Conservation (phyloP, 371 early-diverging fungal genomes). For the Parasitella parasitica region DNA sequence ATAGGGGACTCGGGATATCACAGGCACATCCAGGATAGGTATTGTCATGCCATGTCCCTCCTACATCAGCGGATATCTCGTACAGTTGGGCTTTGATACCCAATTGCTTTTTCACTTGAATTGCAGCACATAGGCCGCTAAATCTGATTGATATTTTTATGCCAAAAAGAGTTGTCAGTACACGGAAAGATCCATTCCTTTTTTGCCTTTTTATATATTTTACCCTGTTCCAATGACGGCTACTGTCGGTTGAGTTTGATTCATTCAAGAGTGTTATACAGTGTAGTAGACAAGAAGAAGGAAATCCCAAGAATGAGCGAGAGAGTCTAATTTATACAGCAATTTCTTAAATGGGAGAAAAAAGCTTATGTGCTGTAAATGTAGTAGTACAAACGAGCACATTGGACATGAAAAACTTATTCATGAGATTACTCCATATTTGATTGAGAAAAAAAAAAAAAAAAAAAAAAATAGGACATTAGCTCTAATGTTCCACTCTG, state of each 20-base stretch:
- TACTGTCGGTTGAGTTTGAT: constrained; percentile 9
- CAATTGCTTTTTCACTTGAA: constrained; percentile 51
- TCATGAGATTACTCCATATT: background rate
- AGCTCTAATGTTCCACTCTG: no score
- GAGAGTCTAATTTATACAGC: background rate
- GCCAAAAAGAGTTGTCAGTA: no score
- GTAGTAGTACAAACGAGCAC: background rate
- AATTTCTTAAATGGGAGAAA: background rate
- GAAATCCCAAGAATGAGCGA: background rate
- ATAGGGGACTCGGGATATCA: constrained; percentile 61
- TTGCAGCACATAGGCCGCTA: constrained; percentile 63
- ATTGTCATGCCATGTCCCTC: constrained; percentile 67
- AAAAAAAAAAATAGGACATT: no score
- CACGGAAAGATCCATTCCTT: background rate
- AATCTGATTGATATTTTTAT: constrained; percentile 39
- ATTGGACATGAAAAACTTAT: background rate
- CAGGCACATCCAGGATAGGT: constrained; percentile 64
- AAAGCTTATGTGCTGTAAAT: background rate
- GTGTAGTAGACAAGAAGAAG: background rate
- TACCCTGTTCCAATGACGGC: constrained; percentile 23
- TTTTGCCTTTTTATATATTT: background rate
- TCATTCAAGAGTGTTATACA: no score
- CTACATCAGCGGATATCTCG: constrained; percentile 55
- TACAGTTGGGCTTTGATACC: constrained; percentile 49
- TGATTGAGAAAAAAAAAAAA: no score